Conservation (phyloP, 2,329 filamentous ascomycete genomes). For the Periconia macrospinosa region DNA sequence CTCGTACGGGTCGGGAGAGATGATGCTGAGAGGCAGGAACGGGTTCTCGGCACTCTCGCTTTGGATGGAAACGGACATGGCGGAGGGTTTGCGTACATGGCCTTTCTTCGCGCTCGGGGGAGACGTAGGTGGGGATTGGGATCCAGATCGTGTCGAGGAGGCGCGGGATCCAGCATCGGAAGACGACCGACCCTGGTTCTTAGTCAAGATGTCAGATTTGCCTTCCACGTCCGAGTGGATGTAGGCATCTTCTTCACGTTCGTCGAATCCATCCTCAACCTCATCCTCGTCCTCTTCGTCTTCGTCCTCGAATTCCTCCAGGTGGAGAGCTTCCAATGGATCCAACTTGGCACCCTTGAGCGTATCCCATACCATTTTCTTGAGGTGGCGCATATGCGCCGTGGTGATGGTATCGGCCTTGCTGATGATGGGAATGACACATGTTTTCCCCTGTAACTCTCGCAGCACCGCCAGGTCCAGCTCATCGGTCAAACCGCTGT, state of each 20-base stretch:
- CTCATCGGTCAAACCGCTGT: conserved; percentile 80
- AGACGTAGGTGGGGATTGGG: conserved; percentile 37
- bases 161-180: conserved; percentile 40
- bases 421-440: conserved; percentile 90
- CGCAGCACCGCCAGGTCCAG: conserved; percentile 89
- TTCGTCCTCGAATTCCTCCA: conserved; percentile 68
- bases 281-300: conserved; percentile 61
- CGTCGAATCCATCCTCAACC: conserved; percentile 51
- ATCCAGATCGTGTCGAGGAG: conserved; percentile 33
- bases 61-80: conserved; percentile 42
- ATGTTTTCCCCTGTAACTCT: conserved; percentile 88
- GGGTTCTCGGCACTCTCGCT: conserved; percentile 54
- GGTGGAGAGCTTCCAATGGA: conserved; percentile 80
- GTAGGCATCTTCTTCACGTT: conserved; percentile 54
- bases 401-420: conserved; percentile 98
- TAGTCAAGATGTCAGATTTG: conserved; percentile 41
- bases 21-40: conserved; percentile 85
- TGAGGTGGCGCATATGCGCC: conserved; percentile 88
- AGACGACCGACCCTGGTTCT: conserved; percentile 41
- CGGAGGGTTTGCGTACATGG: conserved; percentile 46
- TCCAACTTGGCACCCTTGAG: conserved; percentile 85
- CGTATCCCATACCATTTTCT: conserved; percentile 86
- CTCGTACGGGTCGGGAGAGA: conserved; percentile 92
- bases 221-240: conserved; percentile 40
- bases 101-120: conserved; percentile 33